Base-by-base conservation (phyloP, 2,329 filamentous ascomycete species). In the Pseudogymnoascus sp. region DNA sequence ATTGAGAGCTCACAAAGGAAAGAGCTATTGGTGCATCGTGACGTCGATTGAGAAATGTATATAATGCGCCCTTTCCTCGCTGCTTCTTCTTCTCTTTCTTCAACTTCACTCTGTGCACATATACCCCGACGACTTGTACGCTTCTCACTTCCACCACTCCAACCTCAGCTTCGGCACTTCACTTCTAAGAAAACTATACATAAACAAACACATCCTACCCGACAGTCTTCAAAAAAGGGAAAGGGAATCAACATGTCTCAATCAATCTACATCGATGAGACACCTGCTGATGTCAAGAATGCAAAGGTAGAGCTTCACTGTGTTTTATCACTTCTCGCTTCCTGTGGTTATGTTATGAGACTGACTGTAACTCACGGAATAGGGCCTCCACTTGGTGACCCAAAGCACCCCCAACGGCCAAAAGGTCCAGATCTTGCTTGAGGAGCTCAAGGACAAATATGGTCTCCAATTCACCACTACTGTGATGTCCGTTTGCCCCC, bases 381-480 rank as follows among this genome's bases (percentile, higher is more conserved):
- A 73, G 72, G 81, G 81, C 38, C 74, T 83, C 37, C 79, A 83
- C 67, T 72, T 83, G 2, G 75, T 83, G 68, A 83, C 81, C 0
- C 74, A 75, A 68, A 77, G 71, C 66, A 82, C 80, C 1, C 80
- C 80, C 41, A 83, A 83, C 69, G 80, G 80, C 28, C 75, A 79
- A 65, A 80, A 81, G 21, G 77, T 80, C 1, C 79, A 81, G 68
- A 82, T 83, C 69, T 72, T 82, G 65, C 77, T 83, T n/a, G 81
- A 84, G 67, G 81, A 84, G 69, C 73, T 84, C 23, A 77, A 78
- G 43, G 78, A 79, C 14, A 65, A 71, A 28, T 84, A 84, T 68
- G 79, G 78, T 49, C 78, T 75, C 1, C 67, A 79, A 63, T 83
- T 76, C 75, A 79, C 75, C 0, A 78, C 75, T 2, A 79, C 75